Percentiles rank a stretch among this genome's conserved stretches.
phyloP scores from a whole-genome alignment of 768 basidiomycete species.

The Phlebiopsis gigantea region DNA sequence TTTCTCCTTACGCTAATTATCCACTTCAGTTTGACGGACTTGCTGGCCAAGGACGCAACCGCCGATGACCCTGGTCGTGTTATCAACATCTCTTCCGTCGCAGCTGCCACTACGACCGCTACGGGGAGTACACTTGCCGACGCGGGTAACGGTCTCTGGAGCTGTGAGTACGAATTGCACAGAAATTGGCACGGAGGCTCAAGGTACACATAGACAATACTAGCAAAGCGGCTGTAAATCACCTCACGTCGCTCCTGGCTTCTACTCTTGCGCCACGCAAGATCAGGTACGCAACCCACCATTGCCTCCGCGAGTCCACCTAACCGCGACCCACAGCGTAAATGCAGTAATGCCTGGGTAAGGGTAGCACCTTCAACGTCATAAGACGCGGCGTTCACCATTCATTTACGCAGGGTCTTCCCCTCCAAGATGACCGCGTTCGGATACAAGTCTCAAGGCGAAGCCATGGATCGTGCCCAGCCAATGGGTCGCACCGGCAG shows the following conservation, averaged over 20 bases:
- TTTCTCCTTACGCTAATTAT: not conserved
- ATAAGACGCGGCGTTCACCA: too few species aligned
- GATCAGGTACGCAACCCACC: conserved; percentile 54
- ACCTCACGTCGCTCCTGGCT: conserved; percentile 70
- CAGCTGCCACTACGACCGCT: conserved; percentile 47
- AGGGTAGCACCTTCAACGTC: conserved; percentile 7
- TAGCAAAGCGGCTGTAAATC: conserved; percentile 86
- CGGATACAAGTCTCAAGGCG: conserved; percentile 52
- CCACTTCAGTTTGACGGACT: conserved; percentile 39
- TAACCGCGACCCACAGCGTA: conserved; percentile 59
- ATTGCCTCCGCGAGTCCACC: too few species aligned
- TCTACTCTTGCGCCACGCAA: conserved; percentile 52
- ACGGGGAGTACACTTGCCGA: conserved; percentile 45
- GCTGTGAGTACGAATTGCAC: conserved; percentile 44
- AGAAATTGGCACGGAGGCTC: conserved; percentile 1
- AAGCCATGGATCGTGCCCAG: conserved; percentile 45
- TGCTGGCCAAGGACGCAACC: conserved; percentile 61
- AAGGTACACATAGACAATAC: conserved; percentile 49
- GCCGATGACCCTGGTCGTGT: conserved; percentile 66
- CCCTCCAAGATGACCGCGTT: conserved; percentile 84
- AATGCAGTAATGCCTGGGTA: conserved; percentile 85
- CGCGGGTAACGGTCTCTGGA: conserved; percentile 65
- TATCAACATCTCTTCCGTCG: conserved; percentile 77
- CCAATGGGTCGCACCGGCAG: conserved; percentile 67
- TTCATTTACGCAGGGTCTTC: conserved; percentile 45